Base-by-base conservation (phyloP, 768 basidiomycete genomes). In the Tricholomella constricta region DNA sequence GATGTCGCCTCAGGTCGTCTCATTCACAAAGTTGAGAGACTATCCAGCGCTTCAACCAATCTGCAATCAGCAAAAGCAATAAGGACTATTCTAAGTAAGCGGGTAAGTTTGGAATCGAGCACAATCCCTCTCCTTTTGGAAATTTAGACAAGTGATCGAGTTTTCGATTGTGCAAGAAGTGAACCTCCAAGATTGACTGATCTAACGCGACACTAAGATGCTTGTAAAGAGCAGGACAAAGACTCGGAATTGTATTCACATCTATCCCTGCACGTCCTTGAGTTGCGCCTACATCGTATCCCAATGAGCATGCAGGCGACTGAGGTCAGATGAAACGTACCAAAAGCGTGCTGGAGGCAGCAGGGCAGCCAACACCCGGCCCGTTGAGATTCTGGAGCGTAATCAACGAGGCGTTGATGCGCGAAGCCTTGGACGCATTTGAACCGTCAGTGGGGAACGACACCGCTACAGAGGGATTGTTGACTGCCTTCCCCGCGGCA, bases 311-410 rank as follows among this genome's bases (percentile, higher is more conserved):
- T 29, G 12, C 32, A 29, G 14, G 6, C 34, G 43, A 31, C n/a
- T 6, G 10, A 37, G 20, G 43, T 36, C 6, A 52, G 37, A 32
- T 20, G 17, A 22, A n/a, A 23, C 57, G 19, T 49, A 59, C 65
- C 35, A 51, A 56, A 2, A 67, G 55, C 10, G 66, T 65, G 6
- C 62, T 65, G 14, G 66, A 67, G 15, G 62, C 54, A 22, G 64
- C 81, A 6, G 86, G 88, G 67, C 88, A 90, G 27, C 89, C 89
- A 22, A 75, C 66, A 23, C 89, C 89, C 2, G 84, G 76, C 0
- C 88, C 88, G 44, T 76, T 74, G 43, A 91, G 64, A 64, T 91
- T 91, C 69, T 91, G 88, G 12, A 90, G 70, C 6, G 88, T 85
- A 43, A 86, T 75, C 29, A 84, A 62, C 1, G 81, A 73, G 20